Percentiles rank a stretch among this genome's conserved stretches.
These are phyloP conservation scores for Kodamaea kaohsiungensis DNA, from an alignment of 805 yeast species.

Conservation along the genomic window DNA sequence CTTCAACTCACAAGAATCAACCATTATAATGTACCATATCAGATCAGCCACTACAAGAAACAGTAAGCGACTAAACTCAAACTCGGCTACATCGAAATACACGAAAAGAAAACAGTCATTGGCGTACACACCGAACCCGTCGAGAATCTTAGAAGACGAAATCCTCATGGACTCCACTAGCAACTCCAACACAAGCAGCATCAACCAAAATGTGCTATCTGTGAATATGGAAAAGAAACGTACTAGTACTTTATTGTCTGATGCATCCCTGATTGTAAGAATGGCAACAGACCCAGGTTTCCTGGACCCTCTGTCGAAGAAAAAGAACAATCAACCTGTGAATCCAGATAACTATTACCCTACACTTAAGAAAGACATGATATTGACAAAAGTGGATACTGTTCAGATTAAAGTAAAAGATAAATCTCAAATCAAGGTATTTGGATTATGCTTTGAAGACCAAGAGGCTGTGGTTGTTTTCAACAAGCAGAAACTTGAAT, in stretches of 20 bases:
- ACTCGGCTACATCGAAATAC: conserved; percentile 13
- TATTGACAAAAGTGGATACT: conserved; percentile 61
- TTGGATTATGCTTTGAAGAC: conserved; percentile 45
- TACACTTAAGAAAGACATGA: conserved; percentile 61
- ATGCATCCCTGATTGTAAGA: conserved; percentile 46
- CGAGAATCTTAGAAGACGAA: conserved; percentile 46
- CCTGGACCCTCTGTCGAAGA: conserved; percentile 1
- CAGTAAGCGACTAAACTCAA: conserved; percentile 14
- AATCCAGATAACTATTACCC: conserved; percentile 26
- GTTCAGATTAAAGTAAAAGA: conserved; percentile 28
- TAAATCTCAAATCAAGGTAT: conserved; percentile 33
- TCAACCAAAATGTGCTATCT: conserved; percentile 26
- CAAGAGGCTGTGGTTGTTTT: conserved; percentile 64
- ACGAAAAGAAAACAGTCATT: conserved; percentile 29
- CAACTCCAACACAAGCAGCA: background rate
- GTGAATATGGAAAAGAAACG: conserved; percentile 45
- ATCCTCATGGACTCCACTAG: conserved; percentile 9
- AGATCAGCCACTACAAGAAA: conserved; percentile 31
- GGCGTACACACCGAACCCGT: conserved; percentile 43
- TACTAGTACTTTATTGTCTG: conserved; percentile 42
- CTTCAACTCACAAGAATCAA: conserved; percentile 45
- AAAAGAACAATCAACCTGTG: conserved; percentile 17
- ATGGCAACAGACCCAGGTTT: conserved; percentile 42
- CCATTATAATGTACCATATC: conserved; percentile 56
- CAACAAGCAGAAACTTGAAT: conserved; percentile 41